phyloP scores from a whole-genome alignment of 1,284 basidiomycete species.

The Marasmius sp. region DNA sequence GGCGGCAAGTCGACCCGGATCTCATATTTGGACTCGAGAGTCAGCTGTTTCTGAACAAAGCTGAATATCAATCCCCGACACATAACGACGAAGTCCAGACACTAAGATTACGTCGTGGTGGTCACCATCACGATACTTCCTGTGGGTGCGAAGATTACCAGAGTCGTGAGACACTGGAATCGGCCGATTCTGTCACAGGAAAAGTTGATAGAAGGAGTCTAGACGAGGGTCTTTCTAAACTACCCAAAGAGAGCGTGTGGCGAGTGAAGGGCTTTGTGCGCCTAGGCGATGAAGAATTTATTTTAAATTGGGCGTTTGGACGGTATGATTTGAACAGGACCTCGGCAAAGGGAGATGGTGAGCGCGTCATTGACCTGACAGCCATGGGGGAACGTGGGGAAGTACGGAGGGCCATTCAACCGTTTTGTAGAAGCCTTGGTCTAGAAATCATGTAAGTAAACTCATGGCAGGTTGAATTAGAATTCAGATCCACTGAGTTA shows the following conservation, averaged over 20 bases:
- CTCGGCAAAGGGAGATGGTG: conserved; percentile 30
- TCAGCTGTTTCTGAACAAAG: conserved; percentile 58
- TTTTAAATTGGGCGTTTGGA: conserved; percentile 92
- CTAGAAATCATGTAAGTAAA: background rate
- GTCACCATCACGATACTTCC: conserved; percentile 5
- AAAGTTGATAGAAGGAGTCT: conserved; percentile 35
- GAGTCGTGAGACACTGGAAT: background rate
- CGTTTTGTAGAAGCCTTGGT: conserved; percentile 55
- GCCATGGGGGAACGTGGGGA: conserved; percentile 89
- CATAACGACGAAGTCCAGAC: conserved; percentile 87
- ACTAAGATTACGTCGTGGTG: conserved; percentile 56
- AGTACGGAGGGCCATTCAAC: conserved; percentile 57
- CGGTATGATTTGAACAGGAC: conserved; percentile 67
- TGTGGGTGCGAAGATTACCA: background rate
- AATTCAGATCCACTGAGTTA: too few species aligned
- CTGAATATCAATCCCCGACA: conserved; percentile 24
- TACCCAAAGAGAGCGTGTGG: conserved; percentile 73
- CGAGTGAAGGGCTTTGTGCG: conserved; percentile 82
- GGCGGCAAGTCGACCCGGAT: conserved; percentile 64
- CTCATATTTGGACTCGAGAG: conserved; percentile 85
- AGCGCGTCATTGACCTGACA: conserved; percentile 59
- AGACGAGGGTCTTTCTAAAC: conserved; percentile 42
- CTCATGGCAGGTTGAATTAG: too few species aligned
- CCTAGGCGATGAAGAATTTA: conserved; percentile 45
- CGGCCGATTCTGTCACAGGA: conserved; percentile 5